These are phyloP conservation scores for Urtica urens DNA, from an alignment of 306 rosid species.

Conservation along the genomic window DNA sequence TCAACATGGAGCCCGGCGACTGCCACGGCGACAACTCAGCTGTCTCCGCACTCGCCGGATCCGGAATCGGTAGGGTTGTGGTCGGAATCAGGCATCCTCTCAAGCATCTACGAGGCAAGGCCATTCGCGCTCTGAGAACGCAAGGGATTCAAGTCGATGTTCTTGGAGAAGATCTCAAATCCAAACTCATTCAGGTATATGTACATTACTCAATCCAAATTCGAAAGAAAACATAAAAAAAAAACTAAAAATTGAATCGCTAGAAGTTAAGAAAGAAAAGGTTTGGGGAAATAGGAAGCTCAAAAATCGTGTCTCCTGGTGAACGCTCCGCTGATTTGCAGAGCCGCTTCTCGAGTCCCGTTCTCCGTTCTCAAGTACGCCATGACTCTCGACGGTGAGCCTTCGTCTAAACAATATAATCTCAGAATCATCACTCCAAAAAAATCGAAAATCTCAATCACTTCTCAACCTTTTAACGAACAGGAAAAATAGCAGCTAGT, in stretches of 20 bases:
- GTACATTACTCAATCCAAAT: not conserved
- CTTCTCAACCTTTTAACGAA: not conserved
- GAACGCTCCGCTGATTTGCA: constrained; percentile 86
- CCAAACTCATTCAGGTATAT: constrained; percentile 53
- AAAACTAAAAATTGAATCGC: no score
- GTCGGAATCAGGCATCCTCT: constrained; percentile 86
- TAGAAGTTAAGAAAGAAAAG: no score
- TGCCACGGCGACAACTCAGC: constrained; percentile 73
- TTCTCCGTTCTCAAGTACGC: constrained; percentile 91
- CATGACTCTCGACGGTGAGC: constrained; percentile 96
- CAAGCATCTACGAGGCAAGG: constrained; percentile 77
- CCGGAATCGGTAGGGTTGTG: constrained; percentile 74
- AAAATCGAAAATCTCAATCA: no score
- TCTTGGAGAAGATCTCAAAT: constrained; percentile 70
- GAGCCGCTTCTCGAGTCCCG: constrained; percentile 69
- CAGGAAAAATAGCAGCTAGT: constrained; percentile 88
- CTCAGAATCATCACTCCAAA: not conserved
- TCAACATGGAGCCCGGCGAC: constrained; percentile 88
- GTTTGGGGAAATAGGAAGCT: no score
- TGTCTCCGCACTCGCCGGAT: constrained; percentile 73
- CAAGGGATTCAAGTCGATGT: constrained; percentile 73
- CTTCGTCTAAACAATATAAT: not conserved
- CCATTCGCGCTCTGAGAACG: constrained; percentile 60
- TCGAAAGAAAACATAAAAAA: no score
- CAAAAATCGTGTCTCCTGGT: constrained; percentile 64